Evolutionary conservation across 441 rosid species (phyloP), one percentile per base, ranked within the genome.

Genomic region (Jatropha podagrica): DNA sequence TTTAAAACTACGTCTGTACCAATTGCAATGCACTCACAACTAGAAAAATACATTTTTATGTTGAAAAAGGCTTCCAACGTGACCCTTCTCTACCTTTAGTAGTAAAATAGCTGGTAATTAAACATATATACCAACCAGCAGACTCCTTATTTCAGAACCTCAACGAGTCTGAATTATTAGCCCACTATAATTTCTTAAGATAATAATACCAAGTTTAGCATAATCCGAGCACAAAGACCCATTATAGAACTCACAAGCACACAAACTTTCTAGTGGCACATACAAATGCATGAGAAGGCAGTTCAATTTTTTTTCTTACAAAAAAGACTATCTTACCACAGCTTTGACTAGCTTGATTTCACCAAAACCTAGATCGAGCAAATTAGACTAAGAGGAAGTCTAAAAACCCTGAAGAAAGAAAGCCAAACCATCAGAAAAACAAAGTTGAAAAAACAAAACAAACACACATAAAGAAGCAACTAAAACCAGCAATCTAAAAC

Each of bases 281-380:
- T 32, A 61, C 41, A 68, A 68, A 48, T 48, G 54, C 27, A 26
- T 48, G n/a, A 37, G 51, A n/a, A 10, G 51, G 10, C 48, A 73
- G 8, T 26, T 59, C 40, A 38, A 32, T 38, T 20, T 12, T 54
- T 54, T 76, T 27, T 26, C 20, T 23, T 5, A 13, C 2, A 38
- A 54, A 54, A 11, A 15, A 68, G n/a, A 49, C 46, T 18, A 67
- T n/a, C 76, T 82, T 77, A 79, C 83, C 76, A 56, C 66, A 46
- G 27, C 74, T 52, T 73, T 55, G 27, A 17, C 75, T 62, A 79
- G 82, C 72, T 70, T 66, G 42, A 81, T 54, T 37, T 46, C 40
- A 41, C 26, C 65, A 68, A 84, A 74, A 56, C n/a, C 58, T 42
- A 68, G 83, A 86, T 82, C 83, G 65, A 68, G 61, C 41, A 71